Conservation (phyloP, 208 protist species). For the Phytomonas francai region DNA sequence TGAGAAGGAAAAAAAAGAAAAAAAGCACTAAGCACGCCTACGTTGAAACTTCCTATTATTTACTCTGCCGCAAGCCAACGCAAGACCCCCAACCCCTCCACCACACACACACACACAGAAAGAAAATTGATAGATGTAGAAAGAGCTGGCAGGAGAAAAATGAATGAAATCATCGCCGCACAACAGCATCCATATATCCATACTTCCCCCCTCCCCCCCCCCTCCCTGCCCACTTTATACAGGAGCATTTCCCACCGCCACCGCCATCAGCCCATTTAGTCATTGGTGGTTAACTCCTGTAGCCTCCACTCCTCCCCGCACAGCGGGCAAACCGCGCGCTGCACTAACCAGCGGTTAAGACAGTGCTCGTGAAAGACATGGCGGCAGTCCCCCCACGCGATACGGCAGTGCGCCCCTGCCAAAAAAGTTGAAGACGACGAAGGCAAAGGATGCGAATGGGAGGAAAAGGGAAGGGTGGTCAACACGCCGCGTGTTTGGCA, state of each 20-base stretch:
- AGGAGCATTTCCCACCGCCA: too few species aligned
- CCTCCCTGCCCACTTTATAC: too few species aligned
- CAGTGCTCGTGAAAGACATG: conserved; percentile 77
- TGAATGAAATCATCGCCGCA: too few species aligned
- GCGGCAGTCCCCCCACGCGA: conserved; percentile 86
- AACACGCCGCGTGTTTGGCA: conserved; percentile 72
- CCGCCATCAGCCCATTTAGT: conserved; percentile 12
- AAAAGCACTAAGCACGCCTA: too few species aligned
- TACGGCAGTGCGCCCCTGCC: conserved; percentile 30
- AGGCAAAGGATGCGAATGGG: conserved; percentile 7
- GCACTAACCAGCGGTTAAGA: conserved; percentile 42
- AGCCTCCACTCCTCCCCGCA: conserved; percentile 49
- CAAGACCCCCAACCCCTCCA: too few species aligned
- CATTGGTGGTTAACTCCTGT: conserved; percentile 32
- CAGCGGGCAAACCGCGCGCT: conserved; percentile 43
- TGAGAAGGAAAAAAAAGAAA: too few species aligned
- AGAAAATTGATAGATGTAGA: conserved; percentile 2
- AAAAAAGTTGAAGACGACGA: conserved; percentile 11
- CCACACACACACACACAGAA: not conserved
- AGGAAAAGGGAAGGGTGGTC: not conserved
- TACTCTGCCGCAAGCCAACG: too few species aligned
- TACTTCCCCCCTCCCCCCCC: not conserved
- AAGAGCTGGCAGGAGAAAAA: too few species aligned
- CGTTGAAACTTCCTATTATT: too few species aligned
- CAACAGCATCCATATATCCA: not conserved